Percentiles rank a stretch among this genome's conserved stretches.
phyloP scores from a whole-genome alignment of 352 stramenopile genomes.

The Globisporangium abappressorium region DNA sequence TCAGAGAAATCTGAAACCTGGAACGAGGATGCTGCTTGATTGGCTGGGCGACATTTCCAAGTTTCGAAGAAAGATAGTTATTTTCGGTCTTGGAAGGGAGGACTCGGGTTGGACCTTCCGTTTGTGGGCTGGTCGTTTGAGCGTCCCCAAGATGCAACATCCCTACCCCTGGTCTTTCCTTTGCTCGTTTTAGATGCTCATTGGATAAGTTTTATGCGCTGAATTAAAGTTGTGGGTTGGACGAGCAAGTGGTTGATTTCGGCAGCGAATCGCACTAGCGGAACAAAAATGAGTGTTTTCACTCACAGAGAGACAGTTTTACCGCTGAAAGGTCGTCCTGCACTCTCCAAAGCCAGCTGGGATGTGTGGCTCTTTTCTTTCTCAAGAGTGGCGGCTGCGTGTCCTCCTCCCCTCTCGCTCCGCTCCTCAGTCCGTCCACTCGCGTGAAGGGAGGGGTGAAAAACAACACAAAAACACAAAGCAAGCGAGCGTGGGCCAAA shows the following conservation, averaged over 20 bases:
- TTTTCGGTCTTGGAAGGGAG: constrained; percentile 10
- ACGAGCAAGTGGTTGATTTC: not conserved
- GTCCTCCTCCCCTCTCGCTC: constrained; percentile 10
- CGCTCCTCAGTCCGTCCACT: constrained; percentile 1
- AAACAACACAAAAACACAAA: not conserved
- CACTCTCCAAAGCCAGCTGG: not conserved
- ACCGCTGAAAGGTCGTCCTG: not conserved
- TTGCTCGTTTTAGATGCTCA: not conserved
- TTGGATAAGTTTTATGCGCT: not conserved
- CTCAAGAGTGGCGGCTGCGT: constrained; percentile 3
- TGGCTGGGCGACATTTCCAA: constrained; percentile 1
- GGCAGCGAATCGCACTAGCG: not conserved
- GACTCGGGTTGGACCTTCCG: constrained; percentile 13
- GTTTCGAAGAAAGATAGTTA: not conserved
- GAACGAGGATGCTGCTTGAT: not conserved
- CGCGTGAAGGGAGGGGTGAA: not conserved
- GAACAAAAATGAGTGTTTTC: not conserved
- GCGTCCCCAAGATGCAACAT: not conserved
- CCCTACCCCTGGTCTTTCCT: not conserved
- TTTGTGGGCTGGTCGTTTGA: not conserved
- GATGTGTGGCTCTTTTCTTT: constrained; percentile 2
- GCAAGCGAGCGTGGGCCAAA: not conserved
- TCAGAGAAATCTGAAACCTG: not conserved
- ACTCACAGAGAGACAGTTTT: constrained; percentile 5
- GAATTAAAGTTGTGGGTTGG: not conserved